Conservation (phyloP, 805 yeast genomes). For the Kodamaea jinghongensis region DNA sequence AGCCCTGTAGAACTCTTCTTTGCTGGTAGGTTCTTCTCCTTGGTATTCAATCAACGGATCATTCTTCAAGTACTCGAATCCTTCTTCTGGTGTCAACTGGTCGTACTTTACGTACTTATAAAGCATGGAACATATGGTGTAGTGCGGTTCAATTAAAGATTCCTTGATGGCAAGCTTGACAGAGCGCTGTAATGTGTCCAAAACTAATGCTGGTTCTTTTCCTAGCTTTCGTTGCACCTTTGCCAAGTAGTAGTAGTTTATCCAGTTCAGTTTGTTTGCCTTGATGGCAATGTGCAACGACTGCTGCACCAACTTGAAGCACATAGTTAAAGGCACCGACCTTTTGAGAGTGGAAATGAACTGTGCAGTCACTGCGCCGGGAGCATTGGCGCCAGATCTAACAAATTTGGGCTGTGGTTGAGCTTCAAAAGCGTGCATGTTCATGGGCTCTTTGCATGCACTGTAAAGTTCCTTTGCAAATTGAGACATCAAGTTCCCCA, state of each 20-base stretch:
- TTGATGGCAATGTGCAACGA: conserved; percentile 48
- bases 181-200: conserved; percentile 44
- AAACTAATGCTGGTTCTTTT: conserved; percentile 25
- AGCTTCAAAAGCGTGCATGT: conserved; percentile 53
- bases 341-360: conserved; percentile 24
- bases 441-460: conserved; percentile 64
- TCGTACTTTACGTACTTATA: conserved; percentile 52
- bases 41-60: conserved; percentile 29
- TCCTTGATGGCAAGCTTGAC: conserved; percentile 40
- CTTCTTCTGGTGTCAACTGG: conserved; percentile 34
- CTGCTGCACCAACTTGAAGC: conserved; percentile 40
- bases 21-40: background rate
- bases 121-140: conserved; percentile 53
- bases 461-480: conserved; percentile 59
- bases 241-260: conserved; percentile 52
- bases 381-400: conserved; percentile 13
- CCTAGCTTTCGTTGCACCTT: conserved; percentile 56
- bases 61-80: conserved; percentile 34
- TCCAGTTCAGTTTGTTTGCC: conserved; percentile 55
- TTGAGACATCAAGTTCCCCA: conserved; percentile 47
- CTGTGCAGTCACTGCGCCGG: conserved; percentile 19
- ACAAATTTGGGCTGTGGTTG: conserved; percentile 35
- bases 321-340: conserved; percentile 19
- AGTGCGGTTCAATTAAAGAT: conserved; percentile 70
- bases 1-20: conserved; percentile 29